Conservation (phyloP, 1,284 basidiomycete species). For the Grifola frondosa region DNA sequence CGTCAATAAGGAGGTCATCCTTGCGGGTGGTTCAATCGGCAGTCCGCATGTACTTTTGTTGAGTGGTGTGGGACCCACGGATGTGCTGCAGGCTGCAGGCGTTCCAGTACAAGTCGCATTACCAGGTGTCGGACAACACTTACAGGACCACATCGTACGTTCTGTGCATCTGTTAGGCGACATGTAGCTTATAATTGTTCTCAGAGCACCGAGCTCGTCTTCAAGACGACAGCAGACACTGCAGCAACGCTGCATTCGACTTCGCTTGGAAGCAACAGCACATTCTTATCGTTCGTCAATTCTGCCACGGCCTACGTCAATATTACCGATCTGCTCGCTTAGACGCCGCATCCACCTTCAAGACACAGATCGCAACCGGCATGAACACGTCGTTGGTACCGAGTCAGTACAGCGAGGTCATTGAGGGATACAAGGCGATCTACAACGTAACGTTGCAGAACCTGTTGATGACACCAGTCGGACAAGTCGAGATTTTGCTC, state of each 20-base stretch:
- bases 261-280: conserved; percentile 17
- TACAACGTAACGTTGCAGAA: conserved; percentile 50
- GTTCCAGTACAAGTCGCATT: conserved; percentile 50
- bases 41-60: conserved; percentile 68
- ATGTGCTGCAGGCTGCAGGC: conserved; percentile 51
- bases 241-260: conserved; percentile 37
- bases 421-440: conserved; percentile 63
- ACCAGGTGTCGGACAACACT: conserved; percentile 75
- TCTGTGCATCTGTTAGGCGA: neutral
- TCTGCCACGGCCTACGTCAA: conserved; percentile 68
- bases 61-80: conserved; percentile 69
- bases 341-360: conserved; percentile 30
- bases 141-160: conserved; percentile 69
- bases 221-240: conserved; percentile 46
- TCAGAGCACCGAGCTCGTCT: conserved; percentile 49
- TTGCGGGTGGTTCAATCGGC: conserved; percentile 64
- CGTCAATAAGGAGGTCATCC: conserved; percentile 59
- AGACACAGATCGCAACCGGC: conserved; percentile 34
- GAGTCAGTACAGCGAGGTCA: conserved; percentile 46
- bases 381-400: conserved; percentile 44
- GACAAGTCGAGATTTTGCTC: conserved; percentile 64
- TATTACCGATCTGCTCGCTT: conserved; percentile 46
- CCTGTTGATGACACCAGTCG: conserved; percentile 44
- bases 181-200: conserved; percentile 8
- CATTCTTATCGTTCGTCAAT: conserved; percentile 66